Evolutionary conservation across 2,329 filamentous ascomycete genomes (phyloP).

Genomic region (Zymoseptoria ardabiliae): DNA sequence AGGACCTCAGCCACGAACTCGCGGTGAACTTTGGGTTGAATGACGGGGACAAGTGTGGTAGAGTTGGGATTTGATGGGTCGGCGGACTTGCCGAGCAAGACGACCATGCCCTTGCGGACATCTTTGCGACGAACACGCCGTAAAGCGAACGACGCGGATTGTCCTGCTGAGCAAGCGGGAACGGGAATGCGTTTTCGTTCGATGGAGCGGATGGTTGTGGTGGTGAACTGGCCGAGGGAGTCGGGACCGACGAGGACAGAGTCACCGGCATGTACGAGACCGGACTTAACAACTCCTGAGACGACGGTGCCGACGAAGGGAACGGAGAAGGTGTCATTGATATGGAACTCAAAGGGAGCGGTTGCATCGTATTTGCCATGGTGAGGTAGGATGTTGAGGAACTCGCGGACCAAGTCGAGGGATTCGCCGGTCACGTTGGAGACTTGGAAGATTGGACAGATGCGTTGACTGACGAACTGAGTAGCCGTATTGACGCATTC

Average conservation of each 20-base stretch:
- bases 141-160: slow-evolving; percentile 85
- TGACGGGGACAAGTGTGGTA: slow-evolving; percentile 15
- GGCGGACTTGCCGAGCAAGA: slow-evolving; percentile 70
- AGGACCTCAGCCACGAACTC: slow-evolving; percentile 65
- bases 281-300: slow-evolving; percentile 77
- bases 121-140: slow-evolving; percentile 84
- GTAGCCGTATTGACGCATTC: slow-evolving; percentile 92
- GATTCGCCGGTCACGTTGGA: slow-evolving; percentile 95
- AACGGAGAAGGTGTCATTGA: slow-evolving; percentile 97
- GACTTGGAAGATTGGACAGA: slow-evolving; percentile 95
- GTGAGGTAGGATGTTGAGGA: slow-evolving; percentile 90
- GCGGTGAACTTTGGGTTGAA: slow-evolving; percentile 45
- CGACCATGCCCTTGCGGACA: slow-evolving; percentile 96
- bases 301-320: slow-evolving; percentile 96
- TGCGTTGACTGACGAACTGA: slow-evolving; percentile 89
- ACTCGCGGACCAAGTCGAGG: slow-evolving; percentile 81
- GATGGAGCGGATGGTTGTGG: slow-evolving; percentile 82
- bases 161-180: slow-evolving; percentile 79
- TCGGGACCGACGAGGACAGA: slow-evolving; percentile 83
- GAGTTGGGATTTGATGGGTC: slow-evolving; percentile 39
- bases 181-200: slow-evolving; percentile 89
- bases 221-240: slow-evolving; percentile 78
- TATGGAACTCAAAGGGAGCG: slow-evolving; percentile 85
- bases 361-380: slow-evolving; percentile 86
- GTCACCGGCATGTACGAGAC: slow-evolving; percentile 86